A percentile compares a stretch with the other conserved stretches of the same genome.
Evolutionary conservation across 1,284 basidiomycete species (phyloP).

Genomic region (Exobasidium rhododendri): DNA sequence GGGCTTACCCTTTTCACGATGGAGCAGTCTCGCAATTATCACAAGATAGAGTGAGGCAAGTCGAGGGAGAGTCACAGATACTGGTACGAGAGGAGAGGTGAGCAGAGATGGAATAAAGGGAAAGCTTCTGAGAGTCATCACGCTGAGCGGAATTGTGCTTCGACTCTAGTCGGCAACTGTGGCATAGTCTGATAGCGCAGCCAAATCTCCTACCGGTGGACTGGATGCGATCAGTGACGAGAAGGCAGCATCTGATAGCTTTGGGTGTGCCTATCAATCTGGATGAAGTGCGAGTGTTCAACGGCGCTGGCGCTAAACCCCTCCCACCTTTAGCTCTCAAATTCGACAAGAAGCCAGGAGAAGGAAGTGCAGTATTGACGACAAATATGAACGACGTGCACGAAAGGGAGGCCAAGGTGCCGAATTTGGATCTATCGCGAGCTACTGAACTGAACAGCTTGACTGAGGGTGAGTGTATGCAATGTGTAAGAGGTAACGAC

Average conservation of each 20-base stretch:
- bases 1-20: constrained; percentile 11
- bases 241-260: constrained; percentile 46
- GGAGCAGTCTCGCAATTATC: constrained; percentile 15
- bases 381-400: not conserved
- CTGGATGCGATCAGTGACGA: constrained; percentile 45
- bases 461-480: not conserved
- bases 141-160: not conserved
- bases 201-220: constrained; percentile 38
- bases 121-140: not conserved
- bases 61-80: constrained; percentile 6
- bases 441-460: not conserved
- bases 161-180: constrained; percentile 1
- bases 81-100: constrained; percentile 12
- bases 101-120: not conserved
- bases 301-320: constrained; percentile 6
- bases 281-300: constrained; percentile 34
- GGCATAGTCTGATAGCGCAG: not conserved
- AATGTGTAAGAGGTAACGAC: no score
- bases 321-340: constrained; percentile 44
- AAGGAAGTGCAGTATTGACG: not conserved
- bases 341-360: constrained; percentile 20
- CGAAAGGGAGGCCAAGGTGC: constrained; percentile 5
- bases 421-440: not conserved
- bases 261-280: constrained; percentile 51
- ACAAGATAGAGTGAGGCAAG: constrained; percentile 13